Percentiles rank a stretch among this genome's conserved stretches.
These are phyloP conservation scores for Ceratobasidium sp. DNA, from an alignment of 1,284 basidiomycete genomes.

Conservation along the genomic window DNA sequence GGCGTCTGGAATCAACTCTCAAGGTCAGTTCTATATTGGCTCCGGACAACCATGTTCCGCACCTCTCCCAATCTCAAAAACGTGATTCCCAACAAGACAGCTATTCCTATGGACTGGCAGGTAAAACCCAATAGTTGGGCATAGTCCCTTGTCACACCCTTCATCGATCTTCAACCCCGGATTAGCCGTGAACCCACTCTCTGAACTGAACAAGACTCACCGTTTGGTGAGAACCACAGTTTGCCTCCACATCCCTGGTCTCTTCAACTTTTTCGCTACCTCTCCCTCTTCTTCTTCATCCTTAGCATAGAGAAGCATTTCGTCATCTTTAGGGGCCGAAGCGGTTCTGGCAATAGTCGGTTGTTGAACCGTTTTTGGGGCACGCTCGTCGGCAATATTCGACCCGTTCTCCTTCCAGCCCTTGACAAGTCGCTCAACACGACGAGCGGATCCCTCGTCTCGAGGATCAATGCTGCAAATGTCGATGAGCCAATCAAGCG, in stretches of 20 bases:
- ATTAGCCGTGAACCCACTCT: too few relatives aligned
- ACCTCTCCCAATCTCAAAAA: conserved; percentile 45
- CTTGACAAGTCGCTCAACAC: conserved; percentile 47
- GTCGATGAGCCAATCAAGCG: conserved; percentile 60
- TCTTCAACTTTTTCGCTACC: not conserved
- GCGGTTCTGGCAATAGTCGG: not conserved
- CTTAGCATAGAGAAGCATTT: conserved; percentile 17
- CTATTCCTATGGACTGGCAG: conserved; percentile 40
- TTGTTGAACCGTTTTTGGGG: not conserved
- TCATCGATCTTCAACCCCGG: conserved; percentile 41
- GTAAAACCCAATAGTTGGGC: conserved; percentile 42
- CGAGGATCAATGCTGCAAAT: conserved; percentile 56
- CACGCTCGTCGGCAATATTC: conserved; percentile 43
- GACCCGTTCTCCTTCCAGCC: conserved; percentile 48
- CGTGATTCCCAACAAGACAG: conserved; percentile 45
- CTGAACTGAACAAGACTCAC: not conserved
- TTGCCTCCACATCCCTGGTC: conserved; percentile 38
- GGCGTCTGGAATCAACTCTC: conserved; percentile 47
- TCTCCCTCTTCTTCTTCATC: not conserved
- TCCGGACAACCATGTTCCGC: not conserved
- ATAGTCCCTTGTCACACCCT: conserved; percentile 40
- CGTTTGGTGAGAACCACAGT: conserved; percentile 39
- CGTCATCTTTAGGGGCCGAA: conserved; percentile 1
- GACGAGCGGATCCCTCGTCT: conserved; percentile 49
- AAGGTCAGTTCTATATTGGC: not conserved